Percentiles rank a stretch among this genome's conserved stretches.
Conservation (phyloP, 1,284 basidiomycete species). For the Malassezia nana region DNA sequence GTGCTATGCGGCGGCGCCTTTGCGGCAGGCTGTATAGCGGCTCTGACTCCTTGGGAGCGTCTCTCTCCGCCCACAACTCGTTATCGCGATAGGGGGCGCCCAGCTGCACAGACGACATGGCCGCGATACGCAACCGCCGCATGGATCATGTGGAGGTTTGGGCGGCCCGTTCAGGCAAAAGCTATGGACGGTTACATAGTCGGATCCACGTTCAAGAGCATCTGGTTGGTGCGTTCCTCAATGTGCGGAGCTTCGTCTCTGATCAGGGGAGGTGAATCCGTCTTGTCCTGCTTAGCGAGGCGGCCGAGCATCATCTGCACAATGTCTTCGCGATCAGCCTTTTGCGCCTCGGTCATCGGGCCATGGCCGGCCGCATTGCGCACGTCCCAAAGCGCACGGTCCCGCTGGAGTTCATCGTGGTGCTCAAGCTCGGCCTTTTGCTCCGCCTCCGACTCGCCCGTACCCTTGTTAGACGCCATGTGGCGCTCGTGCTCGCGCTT, state of each 20-base stretch:
- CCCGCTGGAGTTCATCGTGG: constrained; percentile 23
- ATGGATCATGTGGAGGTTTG: not conserved
- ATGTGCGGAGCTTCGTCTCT: not conserved
- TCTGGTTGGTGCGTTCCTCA: not conserved
- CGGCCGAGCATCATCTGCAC: constrained; percentile 37
- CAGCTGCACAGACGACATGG: not conserved
- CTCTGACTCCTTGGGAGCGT: not conserved
- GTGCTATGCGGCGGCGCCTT: no score
- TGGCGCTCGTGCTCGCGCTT: constrained; percentile 14
- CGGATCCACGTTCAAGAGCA: not conserved
- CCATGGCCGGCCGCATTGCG: constrained; percentile 41
- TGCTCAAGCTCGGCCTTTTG: constrained; percentile 12
- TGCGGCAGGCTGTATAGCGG: not conserved
- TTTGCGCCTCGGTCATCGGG: constrained; percentile 46
- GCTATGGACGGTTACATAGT: not conserved
- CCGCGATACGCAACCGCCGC: not conserved
- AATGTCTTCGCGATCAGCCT: constrained; percentile 37
- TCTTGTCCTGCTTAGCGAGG: constrained; percentile 10
- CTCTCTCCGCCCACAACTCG: not conserved
- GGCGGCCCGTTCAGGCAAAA: not conserved
- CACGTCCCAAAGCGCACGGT: constrained; percentile 43
- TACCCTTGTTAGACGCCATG: not conserved
- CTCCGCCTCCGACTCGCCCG: constrained; percentile 5
- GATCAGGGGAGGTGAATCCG: not conserved
- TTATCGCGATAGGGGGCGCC: not conserved